Conservation (phyloP, 2,329 filamentous ascomycete genomes). For the Alternaria incomplexa region DNA sequence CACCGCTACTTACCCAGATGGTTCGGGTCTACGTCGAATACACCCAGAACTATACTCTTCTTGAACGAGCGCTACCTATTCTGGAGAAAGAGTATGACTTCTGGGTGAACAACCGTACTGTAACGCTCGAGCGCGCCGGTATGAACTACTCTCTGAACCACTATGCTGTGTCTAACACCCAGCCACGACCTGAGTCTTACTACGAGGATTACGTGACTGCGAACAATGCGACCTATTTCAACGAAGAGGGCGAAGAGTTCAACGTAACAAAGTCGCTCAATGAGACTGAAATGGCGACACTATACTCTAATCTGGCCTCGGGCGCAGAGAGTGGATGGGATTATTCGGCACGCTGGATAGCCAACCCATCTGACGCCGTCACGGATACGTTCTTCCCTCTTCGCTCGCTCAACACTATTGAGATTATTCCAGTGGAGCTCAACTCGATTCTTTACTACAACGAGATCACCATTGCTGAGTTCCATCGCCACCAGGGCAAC, state of each 20-base stretch:
- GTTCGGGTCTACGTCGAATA: slow-evolving; percentile 68
- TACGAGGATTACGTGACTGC: slow-evolving; percentile 69
- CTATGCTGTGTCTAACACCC: slow-evolving; percentile 68
- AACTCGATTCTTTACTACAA: slow-evolving; percentile 73
- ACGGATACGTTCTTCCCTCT: slow-evolving; percentile 69
- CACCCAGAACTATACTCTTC: slow-evolving; percentile 67
- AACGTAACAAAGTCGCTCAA: slow-evolving; percentile 59
- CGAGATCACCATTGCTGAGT: slow-evolving; percentile 64
- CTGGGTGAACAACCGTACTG: slow-evolving; percentile 66
- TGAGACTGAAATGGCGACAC: slow-evolving; percentile 56
- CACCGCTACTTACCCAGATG: slow-evolving; percentile 71
- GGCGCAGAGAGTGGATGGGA: slow-evolving; percentile 73
- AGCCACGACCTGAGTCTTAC: slow-evolving; percentile 71
- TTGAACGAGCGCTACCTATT: slow-evolving; percentile 66
- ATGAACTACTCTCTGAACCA: slow-evolving; percentile 63
- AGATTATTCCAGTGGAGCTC: slow-evolving; percentile 68
- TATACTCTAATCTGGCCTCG: slow-evolving; percentile 69
- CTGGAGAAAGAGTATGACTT: slow-evolving; percentile 69
- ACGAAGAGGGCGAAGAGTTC: slow-evolving; percentile 64
- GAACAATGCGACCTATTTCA: slow-evolving; percentile 69
- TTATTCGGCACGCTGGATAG: slow-evolving; percentile 66
- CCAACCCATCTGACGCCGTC: slow-evolving; percentile 63
- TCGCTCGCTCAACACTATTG: slow-evolving; percentile 65
- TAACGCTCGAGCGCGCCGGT: slow-evolving; percentile 56
- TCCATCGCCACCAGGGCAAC: slow-evolving; percentile 61